Conservation (phyloP, 805 yeast species). For the Saturnispora bothae region DNA sequence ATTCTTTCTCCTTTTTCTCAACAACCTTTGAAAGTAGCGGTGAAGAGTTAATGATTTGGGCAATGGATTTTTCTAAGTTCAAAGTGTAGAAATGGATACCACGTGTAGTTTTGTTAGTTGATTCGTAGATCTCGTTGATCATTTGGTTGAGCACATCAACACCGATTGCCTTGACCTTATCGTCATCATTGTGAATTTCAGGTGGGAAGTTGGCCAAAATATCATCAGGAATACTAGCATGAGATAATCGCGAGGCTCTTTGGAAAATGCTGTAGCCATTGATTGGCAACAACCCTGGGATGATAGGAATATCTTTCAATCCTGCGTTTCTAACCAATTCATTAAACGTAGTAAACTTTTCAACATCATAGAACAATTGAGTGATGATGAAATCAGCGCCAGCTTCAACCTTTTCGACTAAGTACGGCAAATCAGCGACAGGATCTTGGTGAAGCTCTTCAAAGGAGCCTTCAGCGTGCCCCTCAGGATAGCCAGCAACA, state of each 20-base stretch:
- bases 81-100: conserved; percentile 91
- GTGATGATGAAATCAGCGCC: conserved; percentile 94
- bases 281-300: conserved; percentile 90
- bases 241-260: conserved; percentile 81
- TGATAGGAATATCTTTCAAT: conserved; percentile 40
- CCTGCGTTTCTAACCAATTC: conserved; percentile 31
- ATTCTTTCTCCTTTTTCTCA: conserved; percentile 28
- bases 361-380: conserved; percentile 84
- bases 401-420: conserved; percentile 78
- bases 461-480: conserved; percentile 84
- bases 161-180: conserved; percentile 71
- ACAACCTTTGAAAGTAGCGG: conserved; percentile 40
- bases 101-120: conserved; percentile 47
- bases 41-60: conserved; percentile 64
- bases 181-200: conserved; percentile 58
- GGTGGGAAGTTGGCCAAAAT: conserved; percentile 47
- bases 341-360: conserved; percentile 62
- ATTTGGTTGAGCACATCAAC: conserved; percentile 62
- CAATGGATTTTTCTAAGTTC: conserved; percentile 86
- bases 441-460: conserved; percentile 51
- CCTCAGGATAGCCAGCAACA: conserved; percentile 97
- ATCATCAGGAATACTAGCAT: conserved; percentile 64
- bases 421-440: conserved; percentile 59
- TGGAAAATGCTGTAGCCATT: conserved; percentile 74
- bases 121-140: conserved; percentile 42